Conservation (phyloP, 2,329 filamentous ascomycete genomes). For the Fusarium decemcellulare region DNA sequence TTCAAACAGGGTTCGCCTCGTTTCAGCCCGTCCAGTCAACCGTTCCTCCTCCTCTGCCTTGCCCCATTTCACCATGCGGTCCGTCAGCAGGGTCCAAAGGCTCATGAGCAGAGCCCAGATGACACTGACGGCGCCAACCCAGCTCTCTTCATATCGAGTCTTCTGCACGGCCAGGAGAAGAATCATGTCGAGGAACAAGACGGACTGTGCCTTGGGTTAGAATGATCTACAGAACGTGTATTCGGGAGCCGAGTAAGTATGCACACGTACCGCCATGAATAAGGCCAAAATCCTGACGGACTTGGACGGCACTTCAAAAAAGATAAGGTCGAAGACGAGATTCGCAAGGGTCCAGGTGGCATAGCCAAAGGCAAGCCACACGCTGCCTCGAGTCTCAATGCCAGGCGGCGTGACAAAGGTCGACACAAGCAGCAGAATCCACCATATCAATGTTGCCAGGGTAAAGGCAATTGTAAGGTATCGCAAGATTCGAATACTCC, state of each 20-base stretch:
- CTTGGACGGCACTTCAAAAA: slow-evolving; percentile 88
- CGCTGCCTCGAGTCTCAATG: slow-evolving; percentile 89
- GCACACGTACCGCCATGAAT: slow-evolving; percentile 66
- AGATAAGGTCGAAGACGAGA: slow-evolving; percentile 82
- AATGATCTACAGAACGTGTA: slow-evolving; percentile 37
- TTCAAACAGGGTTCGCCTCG: slow-evolving; percentile 83
- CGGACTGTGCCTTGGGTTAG: slow-evolving; percentile 40
- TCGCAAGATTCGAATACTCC: slow-evolving; percentile 86
- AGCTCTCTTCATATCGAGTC: slow-evolving; percentile 87
- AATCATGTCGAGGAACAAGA: slow-evolving; percentile 75
- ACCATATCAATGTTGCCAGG: slow-evolving; percentile 87
- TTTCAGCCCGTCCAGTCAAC: slow-evolving; percentile 90
- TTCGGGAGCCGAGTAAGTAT: too few species aligned
- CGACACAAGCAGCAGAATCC: slow-evolving; percentile 89
- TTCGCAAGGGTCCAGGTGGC: slow-evolving; percentile 84
- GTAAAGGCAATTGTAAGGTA: slow-evolving; percentile 85
- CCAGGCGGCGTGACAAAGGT: slow-evolving; percentile 92
- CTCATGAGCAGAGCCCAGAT: slow-evolving; percentile 85
- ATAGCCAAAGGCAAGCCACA: slow-evolving; percentile 91
- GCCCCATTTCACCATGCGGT: slow-evolving; percentile 89
- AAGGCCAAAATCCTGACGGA: slow-evolving; percentile 81
- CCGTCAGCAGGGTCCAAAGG: slow-evolving; percentile 83
- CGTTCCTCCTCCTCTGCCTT: slow-evolving; percentile 94
- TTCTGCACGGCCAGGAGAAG: slow-evolving; percentile 82
- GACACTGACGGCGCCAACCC: slow-evolving; percentile 90